A percentile compares a stretch with the other conserved stretches of the same genome.
These are phyloP conservation scores for Calocybe gangraenosa DNA, from an alignment of 768 basidiomycete species.

Conservation along the genomic window DNA sequence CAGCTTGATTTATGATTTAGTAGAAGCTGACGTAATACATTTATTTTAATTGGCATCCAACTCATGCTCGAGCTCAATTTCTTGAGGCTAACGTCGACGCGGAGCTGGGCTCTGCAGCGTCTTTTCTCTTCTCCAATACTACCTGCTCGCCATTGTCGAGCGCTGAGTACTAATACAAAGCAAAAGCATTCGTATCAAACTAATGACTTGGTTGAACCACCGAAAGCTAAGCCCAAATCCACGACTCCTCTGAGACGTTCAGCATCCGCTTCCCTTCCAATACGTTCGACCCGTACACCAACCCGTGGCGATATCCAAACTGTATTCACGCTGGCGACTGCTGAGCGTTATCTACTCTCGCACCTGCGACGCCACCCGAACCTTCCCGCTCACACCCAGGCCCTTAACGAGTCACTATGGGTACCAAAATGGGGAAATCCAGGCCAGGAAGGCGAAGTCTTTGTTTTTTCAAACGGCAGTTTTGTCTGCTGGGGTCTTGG, in stretches of 20 bases:
- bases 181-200: background rate
- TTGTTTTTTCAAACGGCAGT: conserved; percentile 84
- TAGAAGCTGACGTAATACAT: no score
- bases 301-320: conserved; percentile 76
- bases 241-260: conserved; percentile 77
- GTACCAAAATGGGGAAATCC: conserved; percentile 62
- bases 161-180: background rate
- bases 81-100: background rate
- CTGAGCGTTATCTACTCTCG: conserved; percentile 74
- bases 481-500: conserved; percentile 89
- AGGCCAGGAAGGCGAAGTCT: conserved; percentile 72
- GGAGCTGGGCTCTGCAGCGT: background rate
- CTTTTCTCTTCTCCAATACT: background rate
- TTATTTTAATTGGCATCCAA: no score
- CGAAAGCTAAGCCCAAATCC: conserved; percentile 75
- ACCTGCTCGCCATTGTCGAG: background rate
- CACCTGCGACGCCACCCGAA: conserved; percentile 49
- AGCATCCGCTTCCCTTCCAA: conserved; percentile 80
- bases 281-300: conserved; percentile 82
- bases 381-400: conserved; percentile 51
- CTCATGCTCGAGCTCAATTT: background rate
- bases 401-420: conserved; percentile 78
- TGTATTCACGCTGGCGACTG: conserved; percentile 82
- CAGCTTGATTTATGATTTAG: no score
- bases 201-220: conserved; percentile 16